Conservation (phyloP, 768 basidiomycete species). For the Xerocomellus intermedius region DNA sequence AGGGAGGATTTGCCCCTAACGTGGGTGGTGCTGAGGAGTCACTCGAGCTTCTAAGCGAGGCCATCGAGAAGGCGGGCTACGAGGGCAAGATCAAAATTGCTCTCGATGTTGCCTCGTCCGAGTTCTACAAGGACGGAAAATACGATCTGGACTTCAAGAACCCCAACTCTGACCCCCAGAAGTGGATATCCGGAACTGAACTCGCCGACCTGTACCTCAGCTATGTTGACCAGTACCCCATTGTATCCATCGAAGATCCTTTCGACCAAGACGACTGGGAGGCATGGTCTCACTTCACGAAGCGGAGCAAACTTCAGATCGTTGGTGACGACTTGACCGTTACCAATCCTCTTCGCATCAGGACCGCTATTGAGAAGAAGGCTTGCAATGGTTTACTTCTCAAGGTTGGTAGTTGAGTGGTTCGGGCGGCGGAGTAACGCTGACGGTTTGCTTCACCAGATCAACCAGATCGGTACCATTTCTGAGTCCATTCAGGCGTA, state of each 20-base stretch:
- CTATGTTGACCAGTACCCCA: conserved; percentile 92
- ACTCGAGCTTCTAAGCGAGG: conserved; percentile 91
- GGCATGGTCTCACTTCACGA: conserved; percentile 92
- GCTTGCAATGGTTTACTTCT: conserved; percentile 98
- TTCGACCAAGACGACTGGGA: conserved; percentile 99
- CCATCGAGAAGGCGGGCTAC: conserved; percentile 97
- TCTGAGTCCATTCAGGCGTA: conserved; percentile 99
- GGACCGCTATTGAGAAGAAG: conserved; percentile 99
- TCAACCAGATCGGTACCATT: conserved; percentile 99
- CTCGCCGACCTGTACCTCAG: conserved; percentile 90
- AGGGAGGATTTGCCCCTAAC: conserved; percentile 99
- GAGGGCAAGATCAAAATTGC: conserved; percentile 99
- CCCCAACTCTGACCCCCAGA: conserved; percentile 96
- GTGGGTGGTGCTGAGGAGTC: conserved; percentile 96
- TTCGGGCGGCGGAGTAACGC: not conserved
- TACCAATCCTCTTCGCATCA: conserved; percentile 95
- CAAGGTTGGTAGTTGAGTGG: conserved; percentile 51
- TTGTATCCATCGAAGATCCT: conserved; percentile 94
- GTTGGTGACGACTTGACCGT: conserved; percentile 98
- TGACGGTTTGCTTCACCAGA: conserved; percentile 36
- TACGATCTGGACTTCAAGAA: conserved; percentile 99
- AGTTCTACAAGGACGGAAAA: conserved; percentile 99
- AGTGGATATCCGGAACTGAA: conserved; percentile 91
- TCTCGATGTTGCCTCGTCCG: conserved; percentile 97
- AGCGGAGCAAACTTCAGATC: conserved; percentile 77